A percentile compares a stretch with the other conserved stretches of the same genome.
Conservation (phyloP, 202 grass and related monocot genomes). For the Digitaria exilis region DNA sequence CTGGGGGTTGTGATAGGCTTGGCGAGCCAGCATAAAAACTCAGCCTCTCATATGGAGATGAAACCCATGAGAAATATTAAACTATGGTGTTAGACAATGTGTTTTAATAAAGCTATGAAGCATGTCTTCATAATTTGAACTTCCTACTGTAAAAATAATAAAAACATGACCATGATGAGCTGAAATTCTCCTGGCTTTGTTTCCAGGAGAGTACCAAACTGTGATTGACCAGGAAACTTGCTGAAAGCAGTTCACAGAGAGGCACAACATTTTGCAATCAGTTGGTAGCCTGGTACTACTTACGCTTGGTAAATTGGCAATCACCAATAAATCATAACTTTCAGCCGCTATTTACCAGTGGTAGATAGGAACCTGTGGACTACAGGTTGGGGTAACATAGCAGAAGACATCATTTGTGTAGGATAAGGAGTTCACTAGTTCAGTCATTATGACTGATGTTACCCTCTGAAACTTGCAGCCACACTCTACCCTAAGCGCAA, state of each 20-base stretch:
- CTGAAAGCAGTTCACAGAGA: background rate
- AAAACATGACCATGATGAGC: no score
- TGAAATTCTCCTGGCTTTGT: no score
- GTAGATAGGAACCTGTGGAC: background rate
- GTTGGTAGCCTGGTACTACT: conserved; percentile 2
- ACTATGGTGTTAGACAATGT: background rate
- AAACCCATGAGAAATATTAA: background rate
- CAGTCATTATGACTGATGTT: background rate
- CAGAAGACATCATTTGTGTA: background rate
- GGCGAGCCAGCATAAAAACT: background rate
- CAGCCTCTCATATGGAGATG: background rate
- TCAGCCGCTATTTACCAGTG: background rate
- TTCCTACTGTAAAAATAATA: background rate
- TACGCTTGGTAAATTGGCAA: background rate
- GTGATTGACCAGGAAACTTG: background rate
- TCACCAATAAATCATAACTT: background rate
- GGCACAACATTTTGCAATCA: background rate
- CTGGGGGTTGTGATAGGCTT: background rate
- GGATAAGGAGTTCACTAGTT: conserved; percentile 14
- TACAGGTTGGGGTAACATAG: background rate
- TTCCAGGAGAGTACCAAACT: background rate
- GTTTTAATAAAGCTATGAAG: conserved; percentile 6
- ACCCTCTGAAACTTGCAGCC: conserved; percentile 9
- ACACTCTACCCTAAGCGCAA: background rate
- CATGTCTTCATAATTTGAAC: background rate